Evolutionary conservation across 2,329 filamentous ascomycete genomes (phyloP).

Genomic region (Aureobasidium sp.): DNA sequence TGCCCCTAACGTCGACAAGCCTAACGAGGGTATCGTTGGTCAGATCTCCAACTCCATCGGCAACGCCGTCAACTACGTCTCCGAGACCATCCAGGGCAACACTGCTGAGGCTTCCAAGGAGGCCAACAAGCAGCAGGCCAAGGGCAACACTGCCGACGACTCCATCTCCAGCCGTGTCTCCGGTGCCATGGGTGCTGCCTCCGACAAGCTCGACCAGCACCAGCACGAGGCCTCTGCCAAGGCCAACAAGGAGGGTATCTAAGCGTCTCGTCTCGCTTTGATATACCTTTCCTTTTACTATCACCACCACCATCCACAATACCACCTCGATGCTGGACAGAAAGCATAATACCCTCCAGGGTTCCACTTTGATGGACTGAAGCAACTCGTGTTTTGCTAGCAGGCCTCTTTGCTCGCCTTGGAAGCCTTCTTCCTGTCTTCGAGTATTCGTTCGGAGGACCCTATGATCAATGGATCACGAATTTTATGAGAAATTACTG

Average conservation of each 20-base stretch:
- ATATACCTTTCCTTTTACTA: not conserved
- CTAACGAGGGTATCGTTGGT: slow-evolving; percentile 39
- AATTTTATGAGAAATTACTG: slow-evolving; percentile 6
- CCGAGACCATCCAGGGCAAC: slow-evolving; percentile 55
- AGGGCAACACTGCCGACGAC: slow-evolving; percentile 55
- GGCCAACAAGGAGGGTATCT: slow-evolving; percentile 41
- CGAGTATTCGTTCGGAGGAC: not conserved
- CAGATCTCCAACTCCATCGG: slow-evolving; percentile 21
- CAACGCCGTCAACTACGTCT: slow-evolving; percentile 63
- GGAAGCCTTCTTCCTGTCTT: not conserved
- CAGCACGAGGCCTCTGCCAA: slow-evolving; percentile 45
- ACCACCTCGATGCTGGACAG: not conserved
- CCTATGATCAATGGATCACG: slow-evolving; percentile 10
- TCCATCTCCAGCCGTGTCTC: slow-evolving; percentile 47
- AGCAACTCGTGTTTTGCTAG: slow-evolving; percentile 6
- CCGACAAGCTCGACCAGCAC: slow-evolving; percentile 48
- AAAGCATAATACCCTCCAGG: slow-evolving; percentile 3
- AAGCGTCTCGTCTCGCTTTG: slow-evolving; percentile 15
- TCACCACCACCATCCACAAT: not conserved
- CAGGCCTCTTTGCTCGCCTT: not conserved
- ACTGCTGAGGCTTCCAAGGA: slow-evolving; percentile 56
- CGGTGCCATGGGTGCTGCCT: slow-evolving; percentile 45
- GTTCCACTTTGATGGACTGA: not conserved
- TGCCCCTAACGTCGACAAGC: slow-evolving; percentile 38
- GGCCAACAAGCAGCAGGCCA: slow-evolving; percentile 55